phyloP scores from a whole-genome alignment of 208 protist genomes.

The Leishmania gerbilli region DNA sequence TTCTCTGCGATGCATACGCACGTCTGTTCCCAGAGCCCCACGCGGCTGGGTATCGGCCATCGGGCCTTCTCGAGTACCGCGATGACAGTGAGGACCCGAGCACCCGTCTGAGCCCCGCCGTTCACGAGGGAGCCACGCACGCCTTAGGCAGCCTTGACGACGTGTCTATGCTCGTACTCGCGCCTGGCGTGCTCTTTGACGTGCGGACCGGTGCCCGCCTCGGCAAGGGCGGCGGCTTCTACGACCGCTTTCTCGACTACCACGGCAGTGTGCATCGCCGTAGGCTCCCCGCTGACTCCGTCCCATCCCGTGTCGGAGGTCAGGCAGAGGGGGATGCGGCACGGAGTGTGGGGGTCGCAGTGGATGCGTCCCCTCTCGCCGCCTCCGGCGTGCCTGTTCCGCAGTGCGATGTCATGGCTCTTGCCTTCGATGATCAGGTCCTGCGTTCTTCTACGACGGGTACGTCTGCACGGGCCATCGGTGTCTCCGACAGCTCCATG shows the following conservation, averaged over 20 bases:
- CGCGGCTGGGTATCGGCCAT: slow-evolving; percentile 25
- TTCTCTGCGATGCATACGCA: slow-evolving; percentile 32
- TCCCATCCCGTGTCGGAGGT: too few relatives aligned
- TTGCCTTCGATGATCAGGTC: slow-evolving; percentile 30
- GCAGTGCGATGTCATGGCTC: slow-evolving; percentile 23
- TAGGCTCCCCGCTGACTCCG: background rate
- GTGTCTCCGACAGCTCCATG: background rate
- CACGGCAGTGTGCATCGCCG: slow-evolving; percentile 1
- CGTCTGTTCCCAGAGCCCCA: slow-evolving; percentile 15
- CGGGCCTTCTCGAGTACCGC: slow-evolving; percentile 24
- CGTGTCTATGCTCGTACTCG: slow-evolving; percentile 47
- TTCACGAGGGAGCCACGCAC: background rate
- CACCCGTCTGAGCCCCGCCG: background rate
- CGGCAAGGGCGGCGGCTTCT: slow-evolving; percentile 88
- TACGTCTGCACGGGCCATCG: too few relatives aligned
- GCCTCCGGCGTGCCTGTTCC: background rate
- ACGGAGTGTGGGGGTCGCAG: background rate
- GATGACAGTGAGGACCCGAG: background rate
- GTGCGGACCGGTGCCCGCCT: slow-evolving; percentile 43
- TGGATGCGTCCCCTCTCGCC: background rate
- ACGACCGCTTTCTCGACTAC: slow-evolving; percentile 80
- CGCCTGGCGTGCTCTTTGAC: slow-evolving; percentile 79
- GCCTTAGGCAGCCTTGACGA: slow-evolving; percentile 13
- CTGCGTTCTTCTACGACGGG: background rate
- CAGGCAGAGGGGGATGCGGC: background rate